Base-by-base conservation (phyloP, 2,329 filamentous ascomycete species). In the Verticillium nubilum region DNA sequence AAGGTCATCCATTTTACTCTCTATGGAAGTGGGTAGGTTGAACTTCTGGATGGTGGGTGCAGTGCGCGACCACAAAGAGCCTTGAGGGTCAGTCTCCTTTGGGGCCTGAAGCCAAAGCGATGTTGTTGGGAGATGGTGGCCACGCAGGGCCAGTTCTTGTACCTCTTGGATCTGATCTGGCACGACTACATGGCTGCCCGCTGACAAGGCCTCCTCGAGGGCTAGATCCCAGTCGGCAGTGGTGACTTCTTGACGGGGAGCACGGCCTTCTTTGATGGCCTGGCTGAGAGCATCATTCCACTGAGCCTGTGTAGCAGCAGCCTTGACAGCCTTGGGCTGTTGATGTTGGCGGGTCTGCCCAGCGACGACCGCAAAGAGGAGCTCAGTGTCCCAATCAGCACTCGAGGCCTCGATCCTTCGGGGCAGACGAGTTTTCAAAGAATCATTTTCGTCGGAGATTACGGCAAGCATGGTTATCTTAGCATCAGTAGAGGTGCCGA, bases 221-320 rank as follows among this genome's bases (percentile, higher is more conserved):
- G 78, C 78, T 19, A 67, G 66, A 9, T 72, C 67, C 78, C 78
- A 79, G 55, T 74, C 68, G 1, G 57, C 66, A 15, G 57, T 59
- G 26, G 68, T 68, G 23, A 65, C 68, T 27, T 65, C 53, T 23
- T 63, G 62, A 25, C 50, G 54, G 35, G 61, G 58, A 4, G 58
- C 56, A 17, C 61, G 59, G 56, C 65, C 66, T 58, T 59, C 61
- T 33, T 28, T 33, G 29, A 60, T 42, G 54, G 65, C 59, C 19
- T 60, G 52, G 28, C 62, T 35, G 17, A 63, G 57, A 13, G 65
- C 67, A 42, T 55, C 52, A 19, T 61, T 42, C 59, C 66, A 65
- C 15, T 61, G 31, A 5, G 52, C 55, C 2, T 54, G 37, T 13
- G 59, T 59, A 2, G 60, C 58, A 60, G 50, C 59, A 60, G 50